Conservation (phyloP, 2,329 filamentous ascomycete species). For the Alternaria triticina region DNA sequence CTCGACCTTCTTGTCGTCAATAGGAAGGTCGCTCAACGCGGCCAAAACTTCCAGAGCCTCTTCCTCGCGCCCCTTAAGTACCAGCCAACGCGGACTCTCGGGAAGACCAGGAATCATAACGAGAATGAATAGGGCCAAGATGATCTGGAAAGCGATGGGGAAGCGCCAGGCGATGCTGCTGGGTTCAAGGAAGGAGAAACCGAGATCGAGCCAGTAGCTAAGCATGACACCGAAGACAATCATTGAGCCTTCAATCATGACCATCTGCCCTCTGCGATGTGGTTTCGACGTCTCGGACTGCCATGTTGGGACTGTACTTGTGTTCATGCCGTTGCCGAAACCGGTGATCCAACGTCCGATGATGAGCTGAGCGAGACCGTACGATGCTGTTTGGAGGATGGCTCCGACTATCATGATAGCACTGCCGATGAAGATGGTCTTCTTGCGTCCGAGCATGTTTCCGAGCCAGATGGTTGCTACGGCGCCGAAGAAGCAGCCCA, state of each 20-base stretch:
- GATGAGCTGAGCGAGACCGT: conserved; percentile 54
- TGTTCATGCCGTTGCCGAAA: conserved; percentile 50
- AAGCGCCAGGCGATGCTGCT: conserved; percentile 53
- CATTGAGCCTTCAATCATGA: conserved; percentile 56
- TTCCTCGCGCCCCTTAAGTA: conserved; percentile 60
- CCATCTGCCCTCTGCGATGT: conserved; percentile 54
- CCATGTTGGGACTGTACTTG: conserved; percentile 52
- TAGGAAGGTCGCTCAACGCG: conserved; percentile 47
- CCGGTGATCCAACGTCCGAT: conserved; percentile 59
- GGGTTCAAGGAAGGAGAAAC: conserved; percentile 58
- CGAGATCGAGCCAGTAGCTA: conserved; percentile 51
- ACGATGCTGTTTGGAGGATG: conserved; percentile 62
- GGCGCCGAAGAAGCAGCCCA: conserved; percentile 55
- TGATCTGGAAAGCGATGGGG: conserved; percentile 62
- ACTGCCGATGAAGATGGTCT: conserved; percentile 66
- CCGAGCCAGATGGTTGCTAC: conserved; percentile 57
- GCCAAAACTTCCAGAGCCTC: conserved; percentile 47
- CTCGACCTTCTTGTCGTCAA: conserved; percentile 48
- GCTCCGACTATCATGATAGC: conserved; percentile 65
- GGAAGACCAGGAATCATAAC: conserved; percentile 53
- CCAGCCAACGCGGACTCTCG: conserved; percentile 57
- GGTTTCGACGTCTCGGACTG: conserved; percentile 56
- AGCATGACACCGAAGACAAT: conserved; percentile 55
- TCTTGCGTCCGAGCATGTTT: conserved; percentile 64
- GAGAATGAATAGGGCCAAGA: conserved; percentile 64